Conservation (phyloP, 371 early-diverging fungal genomes). For the Apophysomyces variabilis region DNA sequence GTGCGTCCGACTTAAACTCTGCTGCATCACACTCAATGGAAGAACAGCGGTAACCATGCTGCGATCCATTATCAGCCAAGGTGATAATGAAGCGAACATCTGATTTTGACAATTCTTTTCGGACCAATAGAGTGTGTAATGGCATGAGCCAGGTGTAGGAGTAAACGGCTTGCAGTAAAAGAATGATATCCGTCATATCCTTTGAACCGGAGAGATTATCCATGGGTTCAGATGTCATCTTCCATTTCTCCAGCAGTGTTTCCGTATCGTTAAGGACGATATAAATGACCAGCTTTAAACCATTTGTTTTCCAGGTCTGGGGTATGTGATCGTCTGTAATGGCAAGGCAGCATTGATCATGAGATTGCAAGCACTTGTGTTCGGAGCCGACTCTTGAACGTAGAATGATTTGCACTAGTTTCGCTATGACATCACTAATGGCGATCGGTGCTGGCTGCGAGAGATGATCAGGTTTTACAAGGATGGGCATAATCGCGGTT, state of each 20-base stretch:
- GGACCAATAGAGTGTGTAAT: constrained; percentile 46
- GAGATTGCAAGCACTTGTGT: constrained; percentile 16
- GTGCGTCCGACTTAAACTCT: constrained; percentile 50
- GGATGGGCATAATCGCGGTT: constrained; percentile 5
- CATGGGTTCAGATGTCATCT: constrained; percentile 19
- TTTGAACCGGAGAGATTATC: background rate
- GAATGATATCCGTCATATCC: constrained; percentile 57
- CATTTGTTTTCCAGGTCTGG: background rate
- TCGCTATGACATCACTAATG: constrained; percentile 14
- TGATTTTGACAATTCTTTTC: constrained; percentile 22
- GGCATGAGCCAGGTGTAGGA: constrained; percentile 66
- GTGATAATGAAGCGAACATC: constrained; percentile 34
- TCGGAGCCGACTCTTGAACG: constrained; percentile 24
- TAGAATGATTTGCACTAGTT: constrained; percentile 27
- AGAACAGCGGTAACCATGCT: constrained; percentile 20
- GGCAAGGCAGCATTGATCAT: constrained; percentile 17
- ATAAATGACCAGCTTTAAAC: constrained; percentile 6
- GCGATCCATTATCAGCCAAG: constrained; percentile 12
- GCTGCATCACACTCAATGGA: constrained; percentile 24
- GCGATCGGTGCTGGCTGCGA: constrained; percentile 8
- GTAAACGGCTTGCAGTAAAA: constrained; percentile 66
- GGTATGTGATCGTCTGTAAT: constrained; percentile 21
- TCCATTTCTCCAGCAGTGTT: constrained; percentile 24
- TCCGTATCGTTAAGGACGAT: constrained; percentile 6
- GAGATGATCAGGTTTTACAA: background rate